Conservation (phyloP, 1,284 basidiomycete genomes). For the Irpex lacteus region DNA sequence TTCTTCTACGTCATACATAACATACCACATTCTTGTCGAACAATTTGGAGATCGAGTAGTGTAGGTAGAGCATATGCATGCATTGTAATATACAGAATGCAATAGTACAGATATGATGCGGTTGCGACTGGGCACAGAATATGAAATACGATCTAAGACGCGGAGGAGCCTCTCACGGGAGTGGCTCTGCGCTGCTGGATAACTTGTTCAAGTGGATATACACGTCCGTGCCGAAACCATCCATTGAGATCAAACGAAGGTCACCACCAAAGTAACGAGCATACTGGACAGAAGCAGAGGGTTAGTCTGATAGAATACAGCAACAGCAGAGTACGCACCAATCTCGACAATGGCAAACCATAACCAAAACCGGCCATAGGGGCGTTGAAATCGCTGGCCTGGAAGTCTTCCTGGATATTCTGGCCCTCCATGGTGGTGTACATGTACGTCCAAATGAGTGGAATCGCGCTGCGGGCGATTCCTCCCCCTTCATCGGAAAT, state of each 20-base stretch:
- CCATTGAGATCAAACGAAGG: conserved; percentile 96
- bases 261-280: conserved; percentile 97
- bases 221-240: conserved; percentile 91
- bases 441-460: conserved; percentile 98
- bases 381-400: conserved; percentile 93
- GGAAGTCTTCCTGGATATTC: conserved; percentile 84
- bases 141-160: not conserved
- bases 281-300: conserved; percentile 51
- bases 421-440: conserved; percentile 97
- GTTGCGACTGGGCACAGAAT: not conserved
- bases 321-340: conserved; percentile 51
- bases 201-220: conserved; percentile 89
- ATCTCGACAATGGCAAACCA: conserved; percentile 85
- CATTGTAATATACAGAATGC: not conserved
- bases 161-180: conserved; percentile 40
- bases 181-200: conserved; percentile 77
- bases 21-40: too few species aligned
- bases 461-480: conserved; percentile 90
- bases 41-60: not conserved
- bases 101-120: not conserved
- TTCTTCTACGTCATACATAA: too few species aligned
- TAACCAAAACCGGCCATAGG: conserved; percentile 99
- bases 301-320: conserved; percentile 5
- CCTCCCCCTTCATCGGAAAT: conserved; percentile 96
- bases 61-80: not conserved